Conservation (phyloP, 805 yeast species). For the Yarrowia sp. region DNA sequence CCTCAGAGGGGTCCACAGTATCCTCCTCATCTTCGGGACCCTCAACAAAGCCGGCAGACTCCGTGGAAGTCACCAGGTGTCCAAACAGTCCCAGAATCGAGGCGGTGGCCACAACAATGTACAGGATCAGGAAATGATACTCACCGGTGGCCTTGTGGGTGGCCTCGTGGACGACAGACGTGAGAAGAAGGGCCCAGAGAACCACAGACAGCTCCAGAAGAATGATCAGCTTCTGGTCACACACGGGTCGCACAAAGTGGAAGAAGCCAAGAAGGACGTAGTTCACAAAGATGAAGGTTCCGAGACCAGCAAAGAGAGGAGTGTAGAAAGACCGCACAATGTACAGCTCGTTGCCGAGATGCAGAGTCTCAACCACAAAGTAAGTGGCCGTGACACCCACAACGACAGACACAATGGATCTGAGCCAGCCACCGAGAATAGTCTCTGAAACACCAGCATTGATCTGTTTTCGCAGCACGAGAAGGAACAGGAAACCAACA, state of each 20-base stretch:
- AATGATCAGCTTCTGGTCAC: constrained; percentile 65
- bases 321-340: constrained; percentile 59
- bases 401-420: constrained; percentile 20
- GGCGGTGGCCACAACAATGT: constrained; percentile 52
- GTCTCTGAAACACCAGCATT: constrained; percentile 11
- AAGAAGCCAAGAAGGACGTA: constrained; percentile 61
- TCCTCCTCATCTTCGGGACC: constrained; percentile 6
- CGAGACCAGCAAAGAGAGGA: constrained; percentile 59
- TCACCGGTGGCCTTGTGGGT: constrained; percentile 58
- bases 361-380: constrained; percentile 53
- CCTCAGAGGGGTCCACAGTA: constrained; percentile 7
- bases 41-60: background rate
- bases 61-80: constrained; percentile 47
- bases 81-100: constrained; percentile 55
- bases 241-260: constrained; percentile 55
- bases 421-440: constrained; percentile 28
- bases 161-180: constrained; percentile 59
- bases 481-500: constrained; percentile 60
- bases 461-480: constrained; percentile 43
- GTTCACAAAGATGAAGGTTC: constrained; percentile 61
- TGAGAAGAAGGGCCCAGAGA: constrained; percentile 64
- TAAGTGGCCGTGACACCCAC: constrained; percentile 45
- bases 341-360: constrained; percentile 56
- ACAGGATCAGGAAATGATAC: constrained; percentile 54
- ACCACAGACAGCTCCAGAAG: constrained; percentile 61